Conservation (phyloP, 345 rosid genomes). For the Eutrema japonicum region DNA sequence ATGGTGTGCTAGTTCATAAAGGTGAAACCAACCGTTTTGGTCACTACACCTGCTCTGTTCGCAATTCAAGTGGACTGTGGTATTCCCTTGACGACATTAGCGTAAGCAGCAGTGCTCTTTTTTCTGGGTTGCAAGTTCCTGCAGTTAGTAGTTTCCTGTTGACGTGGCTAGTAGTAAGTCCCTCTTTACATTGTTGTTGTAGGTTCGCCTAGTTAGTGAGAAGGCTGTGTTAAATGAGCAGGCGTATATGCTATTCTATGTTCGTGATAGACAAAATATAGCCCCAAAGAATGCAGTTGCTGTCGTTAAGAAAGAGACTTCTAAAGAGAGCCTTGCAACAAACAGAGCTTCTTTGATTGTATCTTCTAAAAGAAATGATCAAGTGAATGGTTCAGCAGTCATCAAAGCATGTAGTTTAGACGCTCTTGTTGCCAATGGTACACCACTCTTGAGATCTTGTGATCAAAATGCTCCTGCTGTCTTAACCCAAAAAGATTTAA, state of each 20-base stretch:
- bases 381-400: slow-evolving; percentile 43
- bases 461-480: slow-evolving; percentile 37
- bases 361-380: slow-evolving; percentile 44
- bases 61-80: slow-evolving; percentile 94
- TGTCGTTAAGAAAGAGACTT: slow-evolving; percentile 51
- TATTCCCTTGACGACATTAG: slow-evolving; percentile 86
- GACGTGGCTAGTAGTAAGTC: slow-evolving; percentile 28
- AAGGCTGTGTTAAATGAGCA: slow-evolving; percentile 77
- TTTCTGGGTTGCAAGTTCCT: background rate
- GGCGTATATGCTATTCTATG: slow-evolving; percentile 98
- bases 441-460: slow-evolving; percentile 26
- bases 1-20: slow-evolving; percentile 91
- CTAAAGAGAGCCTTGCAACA: slow-evolving; percentile 46
- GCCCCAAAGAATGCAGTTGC: slow-evolving; percentile 53
- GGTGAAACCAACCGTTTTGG: slow-evolving; percentile 92
- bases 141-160: slow-evolving; percentile 6
- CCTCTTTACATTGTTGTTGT: slow-evolving; percentile 39
- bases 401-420: slow-evolving; percentile 30
- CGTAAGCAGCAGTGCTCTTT: slow-evolving; percentile 51
- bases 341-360: slow-evolving; percentile 44
- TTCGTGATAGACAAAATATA: slow-evolving; percentile 70
- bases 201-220: slow-evolving; percentile 87
- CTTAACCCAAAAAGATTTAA: slow-evolving; percentile 36
- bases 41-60: slow-evolving; percentile 87
- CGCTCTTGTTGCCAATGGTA: slow-evolving; percentile 44